Evolutionary conservation across 192 early-diverging fungal genomes (phyloP), one percentile per base, ranked within the genome.

Genomic region (Umbelopsis isabellina): DNA sequence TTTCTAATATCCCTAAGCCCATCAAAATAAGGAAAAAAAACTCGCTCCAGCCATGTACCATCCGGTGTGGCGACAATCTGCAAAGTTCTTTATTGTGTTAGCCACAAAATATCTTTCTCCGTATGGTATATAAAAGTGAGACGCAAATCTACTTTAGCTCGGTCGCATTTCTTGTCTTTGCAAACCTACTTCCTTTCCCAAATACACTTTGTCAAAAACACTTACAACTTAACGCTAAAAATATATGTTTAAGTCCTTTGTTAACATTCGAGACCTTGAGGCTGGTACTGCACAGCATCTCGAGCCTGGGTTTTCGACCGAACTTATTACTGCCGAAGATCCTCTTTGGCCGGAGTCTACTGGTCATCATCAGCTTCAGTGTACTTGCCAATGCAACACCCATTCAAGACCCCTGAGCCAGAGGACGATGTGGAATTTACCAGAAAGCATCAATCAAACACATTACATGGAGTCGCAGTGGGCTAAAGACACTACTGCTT

Each of bases 201-300:
- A 21, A 49, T 21, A 49, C 16, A 49, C 48, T 5, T 49, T 21
- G 15, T 49, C 48, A 49, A 10, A 20, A 4, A 21, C 48, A 49
- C 20, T 20, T 16, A 3, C 48, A 48, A 48, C 1, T 48, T 48
- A 30, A 41, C 48, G 48, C 27, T 6, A 16, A 49, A 21, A 2
- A 49, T 61, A 12, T 30, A 61, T 61, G 55, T 61, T 37, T 18
- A 61, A 61, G 25, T 61, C 55, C 13, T 61, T 61, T 35, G 55
- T 61, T 1, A 61, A 61, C 18, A 61, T 61, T n/a, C 55, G 37
- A 61, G 55, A 61, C 12, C 55, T 61, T 6, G 55, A 61, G 30
- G 30, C 13, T 18, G 18, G 18, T 3, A n/a, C 55, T 61, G 27
- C 55, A 35, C 21, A 15, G 9, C 55, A 61, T 2, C 5, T 61